A percentile compares a stretch with the other conserved stretches of the same genome.
Evolutionary conservation across 2,329 filamentous ascomycete species (phyloP).

Genomic region (Pseudopithomyces chartarum): DNA sequence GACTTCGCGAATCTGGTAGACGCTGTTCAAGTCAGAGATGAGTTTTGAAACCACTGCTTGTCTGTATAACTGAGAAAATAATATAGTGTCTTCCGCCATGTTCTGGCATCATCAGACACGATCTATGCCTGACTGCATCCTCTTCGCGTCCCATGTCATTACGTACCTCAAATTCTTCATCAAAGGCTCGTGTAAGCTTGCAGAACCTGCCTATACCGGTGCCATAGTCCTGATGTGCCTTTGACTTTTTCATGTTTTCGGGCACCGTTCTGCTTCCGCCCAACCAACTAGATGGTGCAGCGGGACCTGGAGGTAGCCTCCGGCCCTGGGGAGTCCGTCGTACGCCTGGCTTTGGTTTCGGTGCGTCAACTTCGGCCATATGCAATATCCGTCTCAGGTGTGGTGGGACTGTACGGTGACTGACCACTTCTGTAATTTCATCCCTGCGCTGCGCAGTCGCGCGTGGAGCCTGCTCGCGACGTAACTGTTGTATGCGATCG

Average conservation of each 20-base stretch:
- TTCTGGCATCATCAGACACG: not conserved
- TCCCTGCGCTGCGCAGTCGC: constrained; percentile 50
- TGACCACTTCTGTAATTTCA: constrained; percentile 49
- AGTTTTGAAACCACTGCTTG: constrained; percentile 1
- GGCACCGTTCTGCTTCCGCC: constrained; percentile 39
- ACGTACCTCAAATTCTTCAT: constrained; percentile 35
- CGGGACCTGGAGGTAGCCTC: constrained; percentile 49
- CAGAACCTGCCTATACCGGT: constrained; percentile 23
- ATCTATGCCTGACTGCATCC: not conserved
- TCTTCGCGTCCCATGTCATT: not conserved
- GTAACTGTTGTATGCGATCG: constrained; percentile 53
- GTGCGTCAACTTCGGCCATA: constrained; percentile 52
- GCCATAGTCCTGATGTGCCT: constrained; percentile 19
- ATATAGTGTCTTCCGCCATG: not conserved
- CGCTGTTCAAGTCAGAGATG: constrained; percentile 36
- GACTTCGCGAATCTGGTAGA: constrained; percentile 41
- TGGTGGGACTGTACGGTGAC: constrained; percentile 51
- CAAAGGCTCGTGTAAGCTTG: constrained; percentile 27
- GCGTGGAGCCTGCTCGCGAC: constrained; percentile 48
- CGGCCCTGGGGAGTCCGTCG: constrained; percentile 35
- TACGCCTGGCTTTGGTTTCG: constrained; percentile 49
- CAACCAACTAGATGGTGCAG: constrained; percentile 54
- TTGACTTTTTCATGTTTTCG: constrained; percentile 18
- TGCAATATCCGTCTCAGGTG: constrained; percentile 51
- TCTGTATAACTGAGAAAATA: not conserved